Conservation (phyloP, 2,329 filamentous ascomycete genomes). For the Emmonsia crescens region DNA sequence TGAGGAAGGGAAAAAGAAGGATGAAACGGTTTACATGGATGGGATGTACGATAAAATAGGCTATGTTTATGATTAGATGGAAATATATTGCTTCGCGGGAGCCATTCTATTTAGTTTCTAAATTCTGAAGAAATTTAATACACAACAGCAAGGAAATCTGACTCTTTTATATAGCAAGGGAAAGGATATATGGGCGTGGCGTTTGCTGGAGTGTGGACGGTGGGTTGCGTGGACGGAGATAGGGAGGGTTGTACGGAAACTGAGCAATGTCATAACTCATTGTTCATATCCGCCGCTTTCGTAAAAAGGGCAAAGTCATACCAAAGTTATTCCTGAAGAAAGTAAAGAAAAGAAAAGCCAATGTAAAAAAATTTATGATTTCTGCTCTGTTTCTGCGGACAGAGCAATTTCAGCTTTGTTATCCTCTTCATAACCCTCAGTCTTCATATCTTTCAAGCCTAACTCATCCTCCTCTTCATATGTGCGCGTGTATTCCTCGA, state of each 20-base stretch:
- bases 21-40: neutral
- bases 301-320: neutral
- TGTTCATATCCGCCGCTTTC: neutral
- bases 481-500: conserved; percentile 75
- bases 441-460: conserved; percentile 84
- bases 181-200: neutral
- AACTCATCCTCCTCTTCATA: conserved; percentile 90
- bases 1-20: neutral
- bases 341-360: neutral
- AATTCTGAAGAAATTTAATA: neutral
- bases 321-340: no score
- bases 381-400: neutral
- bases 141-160: neutral
- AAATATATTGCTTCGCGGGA: neutral
- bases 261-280: neutral
- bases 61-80: no score
- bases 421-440: conserved; percentile 68
- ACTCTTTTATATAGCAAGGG: neutral
- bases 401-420: conserved; percentile 6
- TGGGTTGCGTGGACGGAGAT: neutral
- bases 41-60: neutral
- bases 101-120: neutral
- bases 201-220: neutral
- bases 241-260: neutral
- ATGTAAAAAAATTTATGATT: neutral